phyloP scores from a whole-genome alignment of 140 eudicot genomes.

The Erigeron philadelphicus region DNA sequence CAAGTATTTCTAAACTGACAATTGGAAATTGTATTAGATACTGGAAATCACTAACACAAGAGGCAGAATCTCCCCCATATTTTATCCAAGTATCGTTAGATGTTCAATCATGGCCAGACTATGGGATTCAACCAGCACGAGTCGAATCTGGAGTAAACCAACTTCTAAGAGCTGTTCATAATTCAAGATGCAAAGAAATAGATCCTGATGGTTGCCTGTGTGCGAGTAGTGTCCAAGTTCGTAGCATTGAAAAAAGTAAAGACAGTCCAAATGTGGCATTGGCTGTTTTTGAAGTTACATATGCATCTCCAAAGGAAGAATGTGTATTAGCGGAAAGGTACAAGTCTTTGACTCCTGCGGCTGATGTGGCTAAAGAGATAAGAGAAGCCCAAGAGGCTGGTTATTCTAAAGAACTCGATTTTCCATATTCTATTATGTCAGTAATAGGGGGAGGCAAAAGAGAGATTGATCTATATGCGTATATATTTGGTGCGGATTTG shows the following conservation, averaged over 20 bases:
- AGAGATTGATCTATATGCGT: constrained; percentile 95
- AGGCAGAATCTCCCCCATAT: constrained; percentile 97
- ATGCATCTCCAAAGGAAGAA: constrained; percentile 64
- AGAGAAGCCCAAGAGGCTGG: constrained; percentile 53
- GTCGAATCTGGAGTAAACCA: constrained; percentile 85
- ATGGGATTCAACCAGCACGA: constrained; percentile 92
- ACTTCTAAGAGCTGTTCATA: constrained; percentile 66
- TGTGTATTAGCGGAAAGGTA: constrained; percentile 56
- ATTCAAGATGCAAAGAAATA: constrained; percentile 63
- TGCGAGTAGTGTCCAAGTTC: constrained; percentile 88
- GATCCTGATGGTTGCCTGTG: constrained; percentile 47
- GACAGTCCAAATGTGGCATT: constrained; percentile 73
- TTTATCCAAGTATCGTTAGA: constrained; percentile 91
- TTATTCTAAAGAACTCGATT: constrained; percentile 49
- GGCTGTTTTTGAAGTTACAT: constrained; percentile 86
- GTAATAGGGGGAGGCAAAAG: constrained; percentile 96
- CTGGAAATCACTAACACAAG: constrained; percentile 87
- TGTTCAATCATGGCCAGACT: constrained; percentile 91
- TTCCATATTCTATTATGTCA: constrained; percentile 77
- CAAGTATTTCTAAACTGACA: constrained; percentile 34
- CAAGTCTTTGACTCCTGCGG: constrained; percentile 90
- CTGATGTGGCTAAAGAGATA: constrained; percentile 91
- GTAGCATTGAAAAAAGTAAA: constrained; percentile 81
- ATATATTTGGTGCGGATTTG: constrained; percentile 87
- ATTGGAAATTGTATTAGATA: constrained; percentile 52